Evolutionary conservation across 106 monocot species (phyloP), one percentile per base, ranked within the genome.

Genomic region (Hemerocallis citrina): DNA sequence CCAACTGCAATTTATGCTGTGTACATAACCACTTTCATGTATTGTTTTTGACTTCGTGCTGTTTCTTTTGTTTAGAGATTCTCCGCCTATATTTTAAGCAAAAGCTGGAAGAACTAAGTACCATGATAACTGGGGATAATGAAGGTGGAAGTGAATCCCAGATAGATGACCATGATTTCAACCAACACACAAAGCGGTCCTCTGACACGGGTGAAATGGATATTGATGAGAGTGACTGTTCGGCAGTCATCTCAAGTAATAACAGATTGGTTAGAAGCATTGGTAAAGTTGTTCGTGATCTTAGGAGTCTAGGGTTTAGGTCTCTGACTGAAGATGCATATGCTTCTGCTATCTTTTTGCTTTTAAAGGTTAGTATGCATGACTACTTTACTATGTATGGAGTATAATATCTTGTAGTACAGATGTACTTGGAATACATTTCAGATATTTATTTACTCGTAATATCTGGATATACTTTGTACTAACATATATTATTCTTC

Each of bases 281-380:
- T 75, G 96, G 96, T 10, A 80, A 80, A 40, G 77, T 85, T 72
- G 96, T 98, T 71, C 75, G 64, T 81, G 87, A 90, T 77, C 84
- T 98, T 45, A 85, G 88, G 70, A 85, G 52, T 69, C 72, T 98
- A 69, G 91, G 98, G 35, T 88, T 98, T 52, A 70, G 77, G 34
- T 88, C 98, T 22, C 68, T 98, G 76, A 77, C 92, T 30, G 92
- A 98, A 75, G 98, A 98, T 82, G 81, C 98, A 2, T 98, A 98
- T 82, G 85, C 92, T 67, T 86, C 81, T 65, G 81, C 88, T 25
- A 92, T 98, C 57, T 82, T 98, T 73, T 82, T 65, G 23, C 98
- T 92, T 57, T 67, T 98, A 37, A 98, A 98, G 77, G 91, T 98
- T 46, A 48, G 52, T 47, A 42, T 49, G 17, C 23, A n/a, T 63